phyloP scores from a whole-genome alignment of 169 alveolate genomes.

The Plasmodium blacklocki region DNA sequence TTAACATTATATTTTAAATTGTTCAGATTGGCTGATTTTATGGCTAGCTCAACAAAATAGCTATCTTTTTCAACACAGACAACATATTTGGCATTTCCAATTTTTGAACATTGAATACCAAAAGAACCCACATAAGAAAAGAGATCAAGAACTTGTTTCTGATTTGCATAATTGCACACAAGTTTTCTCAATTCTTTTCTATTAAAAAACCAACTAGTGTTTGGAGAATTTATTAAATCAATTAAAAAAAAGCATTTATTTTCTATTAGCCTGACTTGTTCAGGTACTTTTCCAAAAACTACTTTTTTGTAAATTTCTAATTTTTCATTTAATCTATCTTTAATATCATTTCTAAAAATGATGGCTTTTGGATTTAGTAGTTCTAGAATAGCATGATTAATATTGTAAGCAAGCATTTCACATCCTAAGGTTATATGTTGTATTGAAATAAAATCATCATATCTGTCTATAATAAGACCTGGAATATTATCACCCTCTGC shows the following conservation, averaged over 20 bases:
- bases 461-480: slow-evolving; percentile 78
- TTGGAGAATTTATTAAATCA: slow-evolving; percentile 59
- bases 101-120: slow-evolving; percentile 71
- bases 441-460: slow-evolving; percentile 25
- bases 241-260: slow-evolving; percentile 53
- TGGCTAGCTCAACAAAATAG: slow-evolving; percentile 55
- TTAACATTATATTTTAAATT: slow-evolving; percentile 5
- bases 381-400: slow-evolving; percentile 61
- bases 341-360: slow-evolving; percentile 67
- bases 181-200: slow-evolving; percentile 43
- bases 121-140: slow-evolving; percentile 66
- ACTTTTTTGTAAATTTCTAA: slow-evolving; percentile 68
- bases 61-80: slow-evolving; percentile 61
- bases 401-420: slow-evolving; percentile 55
- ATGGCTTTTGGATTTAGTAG: slow-evolving; percentile 64
- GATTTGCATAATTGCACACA: slow-evolving; percentile 38
- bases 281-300: slow-evolving; percentile 45
- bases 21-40: slow-evolving; percentile 45
- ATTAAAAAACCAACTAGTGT: slow-evolving; percentile 70
- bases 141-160: slow-evolving; percentile 45
- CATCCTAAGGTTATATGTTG: slow-evolving; percentile 63
- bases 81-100: slow-evolving; percentile 60
- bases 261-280: slow-evolving; percentile 59
- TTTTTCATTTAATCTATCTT: slow-evolving; percentile 71
- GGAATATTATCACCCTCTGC: slow-evolving; percentile 80